A percentile compares a stretch with the other conserved stretches of the same genome.
Conservation (phyloP, 305 asterid genomes). For the Fraxinus nigra region DNA sequence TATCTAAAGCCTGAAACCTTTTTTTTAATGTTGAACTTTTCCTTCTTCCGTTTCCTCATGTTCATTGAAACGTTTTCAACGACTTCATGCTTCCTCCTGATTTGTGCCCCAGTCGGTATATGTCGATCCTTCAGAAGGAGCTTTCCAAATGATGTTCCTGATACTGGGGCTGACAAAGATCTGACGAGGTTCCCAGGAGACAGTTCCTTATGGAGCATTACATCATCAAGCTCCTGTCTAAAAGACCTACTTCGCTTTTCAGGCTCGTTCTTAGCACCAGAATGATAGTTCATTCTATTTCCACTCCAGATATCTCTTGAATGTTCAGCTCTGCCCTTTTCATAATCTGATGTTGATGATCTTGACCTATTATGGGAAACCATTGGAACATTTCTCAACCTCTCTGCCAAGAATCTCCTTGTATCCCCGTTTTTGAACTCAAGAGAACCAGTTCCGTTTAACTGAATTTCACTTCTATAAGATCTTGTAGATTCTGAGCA, state of each 20-base stretch:
- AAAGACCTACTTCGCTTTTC: constrained; percentile 57
- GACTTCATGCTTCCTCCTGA: constrained; percentile 79
- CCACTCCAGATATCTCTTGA: constrained; percentile 35
- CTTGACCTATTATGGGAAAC: constrained; percentile 44
- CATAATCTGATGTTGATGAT: constrained; percentile 37
- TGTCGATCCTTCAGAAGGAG: constrained; percentile 87
- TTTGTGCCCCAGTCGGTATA: constrained; percentile 69
- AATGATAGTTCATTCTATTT: constrained; percentile 33
- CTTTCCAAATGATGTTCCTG: constrained; percentile 80
- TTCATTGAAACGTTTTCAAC: constrained; percentile 55
- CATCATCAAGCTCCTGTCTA: constrained; percentile 52
- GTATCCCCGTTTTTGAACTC: constrained; percentile 66
- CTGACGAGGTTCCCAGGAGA: constrained; percentile 78
- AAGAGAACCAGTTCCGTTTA: constrained; percentile 52
- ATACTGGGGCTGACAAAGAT: constrained; percentile 90
- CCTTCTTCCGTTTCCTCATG: constrained; percentile 62
- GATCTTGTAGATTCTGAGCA: constrained; percentile 89
- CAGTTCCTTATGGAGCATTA: constrained; percentile 39
- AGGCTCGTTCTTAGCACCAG: constrained; percentile 32
- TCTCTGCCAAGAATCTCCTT: constrained; percentile 68
- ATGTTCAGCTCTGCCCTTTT: constrained; percentile 33
- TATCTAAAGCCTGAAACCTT: constrained; percentile 79
- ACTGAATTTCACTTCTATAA: constrained; percentile 60
- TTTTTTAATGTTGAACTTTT: constrained; percentile 71
- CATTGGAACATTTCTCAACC: constrained; percentile 64